These are phyloP conservation scores for Phytophthora fragariaefolia DNA, from an alignment of 352 stramenopile genomes.

Conservation along the genomic window DNA sequence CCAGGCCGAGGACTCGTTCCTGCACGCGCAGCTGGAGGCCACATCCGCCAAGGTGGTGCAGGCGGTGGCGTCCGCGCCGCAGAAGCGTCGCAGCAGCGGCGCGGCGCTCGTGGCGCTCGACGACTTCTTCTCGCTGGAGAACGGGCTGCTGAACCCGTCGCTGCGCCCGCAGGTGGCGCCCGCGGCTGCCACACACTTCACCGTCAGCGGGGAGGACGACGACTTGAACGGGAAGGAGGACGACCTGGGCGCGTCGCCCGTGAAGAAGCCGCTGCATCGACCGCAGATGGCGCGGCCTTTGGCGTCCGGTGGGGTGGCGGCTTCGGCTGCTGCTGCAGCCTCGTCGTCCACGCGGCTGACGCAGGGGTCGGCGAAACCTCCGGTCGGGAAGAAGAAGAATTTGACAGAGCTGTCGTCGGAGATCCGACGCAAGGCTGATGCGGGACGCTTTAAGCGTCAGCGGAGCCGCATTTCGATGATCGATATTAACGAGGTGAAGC, in stretches of 20 bases:
- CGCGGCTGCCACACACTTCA: slow-evolving; percentile 64
- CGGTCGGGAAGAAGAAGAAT: slow-evolving; percentile 66
- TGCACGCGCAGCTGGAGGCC: slow-evolving; percentile 61
- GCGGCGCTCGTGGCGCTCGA: slow-evolving; percentile 36
- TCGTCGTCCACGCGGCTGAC: slow-evolving; percentile 36
- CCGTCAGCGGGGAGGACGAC: slow-evolving; percentile 57
- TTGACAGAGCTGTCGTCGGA: slow-evolving; percentile 78
- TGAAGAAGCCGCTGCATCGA: slow-evolving; percentile 56
- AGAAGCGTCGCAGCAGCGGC: slow-evolving; percentile 25
- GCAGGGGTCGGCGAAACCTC: slow-evolving; percentile 33
- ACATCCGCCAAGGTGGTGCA: slow-evolving; percentile 55
- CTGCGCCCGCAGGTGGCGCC: slow-evolving; percentile 54
- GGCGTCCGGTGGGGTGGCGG: slow-evolving; percentile 17
- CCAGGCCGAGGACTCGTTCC: slow-evolving; percentile 58
- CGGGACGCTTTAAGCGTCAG: slow-evolving; percentile 83
- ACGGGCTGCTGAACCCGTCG: slow-evolving; percentile 66
- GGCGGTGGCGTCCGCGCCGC: slow-evolving; percentile 27
- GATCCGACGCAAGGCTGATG: slow-evolving; percentile 85
- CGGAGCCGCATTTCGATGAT: slow-evolving; percentile 89
- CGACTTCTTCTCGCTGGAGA: slow-evolving; percentile 74
- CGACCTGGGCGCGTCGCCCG: slow-evolving; percentile 27
- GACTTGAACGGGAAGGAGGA: slow-evolving; percentile 39
- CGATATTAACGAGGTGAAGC: slow-evolving; percentile 88
- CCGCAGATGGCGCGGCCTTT: slow-evolving; percentile 50
- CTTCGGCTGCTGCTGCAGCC: slow-evolving; percentile 27